Conservation (phyloP, 176 grass and related monocot genomes). For the Avena eriantha region DNA sequence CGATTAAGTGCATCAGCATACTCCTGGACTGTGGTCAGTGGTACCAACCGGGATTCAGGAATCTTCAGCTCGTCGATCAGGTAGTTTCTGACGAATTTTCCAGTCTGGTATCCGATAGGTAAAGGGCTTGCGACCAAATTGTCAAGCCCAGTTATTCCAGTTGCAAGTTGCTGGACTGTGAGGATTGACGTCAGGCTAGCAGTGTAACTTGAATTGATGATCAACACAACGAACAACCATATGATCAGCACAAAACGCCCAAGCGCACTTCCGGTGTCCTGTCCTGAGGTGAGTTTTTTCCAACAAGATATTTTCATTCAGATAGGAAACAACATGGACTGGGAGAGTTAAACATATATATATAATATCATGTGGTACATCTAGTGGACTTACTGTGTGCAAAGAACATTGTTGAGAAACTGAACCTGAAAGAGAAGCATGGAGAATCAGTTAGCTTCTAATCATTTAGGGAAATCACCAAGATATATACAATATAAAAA, state of each 20-base stretch:
- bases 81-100: no score
- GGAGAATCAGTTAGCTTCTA: background rate
- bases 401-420: conserved; percentile 93
- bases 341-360: conserved; percentile 20
- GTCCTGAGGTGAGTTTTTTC: conserved; percentile 51
- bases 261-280: conserved; percentile 61
- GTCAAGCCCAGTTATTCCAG: no score
- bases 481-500: background rate
- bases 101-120: no score
- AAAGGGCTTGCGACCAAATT: no score
- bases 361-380: background rate
- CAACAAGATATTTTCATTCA: conserved; percentile 12
- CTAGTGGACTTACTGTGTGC: conserved; percentile 67
- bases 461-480: no score
- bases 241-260: conserved; percentile 78
- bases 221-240: conserved; percentile 41
- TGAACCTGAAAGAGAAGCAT: conserved; percentile 63
- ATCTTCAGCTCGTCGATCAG: no score
- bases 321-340: conserved; percentile 21
- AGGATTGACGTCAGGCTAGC: no score
- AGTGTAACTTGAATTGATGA: no score
- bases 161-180: no score
- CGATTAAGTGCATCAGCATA: no score
- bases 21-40: no score
- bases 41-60: no score